A percentile compares a stretch with the other conserved stretches of the same genome.
Conservation (phyloP, 768 basidiomycete species). For the Hericium erinaceus region DNA sequence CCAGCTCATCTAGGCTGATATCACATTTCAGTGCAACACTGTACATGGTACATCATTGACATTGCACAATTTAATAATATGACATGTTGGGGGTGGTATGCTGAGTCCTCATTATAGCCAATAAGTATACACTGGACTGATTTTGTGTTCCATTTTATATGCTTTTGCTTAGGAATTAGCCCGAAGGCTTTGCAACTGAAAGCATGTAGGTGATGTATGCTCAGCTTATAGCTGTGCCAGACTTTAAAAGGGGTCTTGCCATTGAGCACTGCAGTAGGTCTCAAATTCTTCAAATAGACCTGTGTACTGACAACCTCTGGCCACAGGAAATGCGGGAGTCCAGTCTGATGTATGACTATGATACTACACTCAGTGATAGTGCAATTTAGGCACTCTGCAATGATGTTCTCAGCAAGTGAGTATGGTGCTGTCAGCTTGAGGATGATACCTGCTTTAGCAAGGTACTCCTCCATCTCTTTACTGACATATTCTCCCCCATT, state of each 20-base stretch:
- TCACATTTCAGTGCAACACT: too few relatives aligned
- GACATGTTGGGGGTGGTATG: constrained; percentile 3
- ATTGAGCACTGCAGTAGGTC: not conserved
- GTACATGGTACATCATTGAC: too few relatives aligned
- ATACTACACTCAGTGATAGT: constrained; percentile 19
- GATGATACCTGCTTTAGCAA: not conserved
- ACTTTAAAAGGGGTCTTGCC: too few relatives aligned
- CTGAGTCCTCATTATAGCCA: too few relatives aligned
- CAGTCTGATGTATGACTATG: constrained; percentile 1
- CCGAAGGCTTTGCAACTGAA: constrained; percentile 19
- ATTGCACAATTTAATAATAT: constrained; percentile 9
- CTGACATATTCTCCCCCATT: too few relatives aligned
- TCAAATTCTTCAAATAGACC: not conserved
- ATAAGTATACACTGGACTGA: too few relatives aligned
- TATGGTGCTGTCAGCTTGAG: constrained; percentile 22
- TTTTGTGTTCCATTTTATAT: too few relatives aligned
- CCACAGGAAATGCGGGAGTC: too few relatives aligned
- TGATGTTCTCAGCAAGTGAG: constrained; percentile 30
- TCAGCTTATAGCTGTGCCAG: constrained; percentile 11
- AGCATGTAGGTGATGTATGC: constrained; percentile 16
- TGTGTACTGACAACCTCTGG: too few relatives aligned
- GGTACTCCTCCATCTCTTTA: too few relatives aligned
- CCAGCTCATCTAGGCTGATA: too few relatives aligned
- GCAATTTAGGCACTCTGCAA: constrained; percentile 27
- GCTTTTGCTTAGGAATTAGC: too few relatives aligned